Percentiles rank a stretch among this genome's conserved stretches.
Evolutionary conservation across 148 eudicot species (phyloP).

Genomic region (Cornus kousa): DNA sequence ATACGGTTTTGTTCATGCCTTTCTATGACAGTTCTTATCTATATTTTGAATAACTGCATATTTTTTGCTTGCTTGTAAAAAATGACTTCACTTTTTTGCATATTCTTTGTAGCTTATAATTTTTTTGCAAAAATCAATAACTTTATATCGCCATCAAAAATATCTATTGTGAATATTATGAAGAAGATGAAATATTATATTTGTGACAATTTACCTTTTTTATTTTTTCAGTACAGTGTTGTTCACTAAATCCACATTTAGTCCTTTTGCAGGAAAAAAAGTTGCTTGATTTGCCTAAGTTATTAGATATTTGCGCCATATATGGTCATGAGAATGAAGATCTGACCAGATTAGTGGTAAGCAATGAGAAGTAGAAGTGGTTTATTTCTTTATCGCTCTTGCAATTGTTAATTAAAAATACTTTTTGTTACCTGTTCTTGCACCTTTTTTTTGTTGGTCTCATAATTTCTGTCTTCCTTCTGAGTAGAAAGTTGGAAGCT

Average conservation of each 20-base stretch:
- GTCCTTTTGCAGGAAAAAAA: conserved; percentile 94
- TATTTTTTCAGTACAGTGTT: conserved; percentile 11
- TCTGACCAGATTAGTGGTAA: conserved; percentile 68
- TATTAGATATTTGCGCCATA: conserved; percentile 88
- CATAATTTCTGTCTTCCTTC: background rate
- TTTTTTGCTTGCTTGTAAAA: background rate
- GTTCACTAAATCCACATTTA: conserved; percentile 53
- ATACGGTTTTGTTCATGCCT: background rate
- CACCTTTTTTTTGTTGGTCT: too few species aligned
- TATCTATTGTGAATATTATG: background rate
- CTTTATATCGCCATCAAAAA: background rate
- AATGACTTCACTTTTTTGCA: background rate
- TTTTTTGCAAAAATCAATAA: background rate
- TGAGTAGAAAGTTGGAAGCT: background rate
- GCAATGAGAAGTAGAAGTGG: conserved; percentile 15
- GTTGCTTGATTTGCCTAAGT: conserved; percentile 82
- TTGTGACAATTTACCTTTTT: background rate
- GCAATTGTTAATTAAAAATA: background rate
- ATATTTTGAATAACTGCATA: too few species aligned
- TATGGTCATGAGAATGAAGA: conserved; percentile 91
- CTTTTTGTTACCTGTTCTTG: too few species aligned
- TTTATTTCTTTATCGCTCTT: background rate
- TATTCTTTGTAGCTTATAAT: background rate
- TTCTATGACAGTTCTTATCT: background rate
- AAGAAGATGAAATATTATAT: background rate